Conservation (phyloP, 257 asterid species). For the Fraxinus anomala region DNA sequence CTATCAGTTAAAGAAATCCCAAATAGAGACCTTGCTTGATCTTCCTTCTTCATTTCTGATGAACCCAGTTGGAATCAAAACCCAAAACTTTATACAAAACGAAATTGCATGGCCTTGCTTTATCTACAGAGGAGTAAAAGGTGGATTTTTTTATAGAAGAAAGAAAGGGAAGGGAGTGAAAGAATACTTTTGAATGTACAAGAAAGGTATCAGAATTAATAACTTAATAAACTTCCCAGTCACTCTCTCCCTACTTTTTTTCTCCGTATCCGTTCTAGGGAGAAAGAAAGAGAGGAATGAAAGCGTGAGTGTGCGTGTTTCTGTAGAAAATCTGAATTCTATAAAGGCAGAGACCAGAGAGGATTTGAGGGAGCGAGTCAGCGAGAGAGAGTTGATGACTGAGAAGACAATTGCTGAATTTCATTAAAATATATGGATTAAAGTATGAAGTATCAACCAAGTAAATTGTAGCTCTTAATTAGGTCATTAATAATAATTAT, state of each 20-base stretch:
- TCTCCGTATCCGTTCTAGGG: background rate
- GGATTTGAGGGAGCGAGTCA: background rate
- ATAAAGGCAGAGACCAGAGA: background rate
- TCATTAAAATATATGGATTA: no score
- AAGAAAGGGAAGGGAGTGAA: slow-evolving; percentile 14
- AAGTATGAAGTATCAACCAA: no score
- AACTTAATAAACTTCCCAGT: background rate
- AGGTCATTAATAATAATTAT: no score
- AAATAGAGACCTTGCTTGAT: slow-evolving; percentile 72
- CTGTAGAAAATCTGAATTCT: background rate
- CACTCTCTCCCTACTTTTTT: background rate
- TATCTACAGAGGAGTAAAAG: slow-evolving; percentile 18
- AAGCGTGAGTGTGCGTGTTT: background rate
- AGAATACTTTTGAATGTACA: slow-evolving; percentile 22
- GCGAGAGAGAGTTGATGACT: slow-evolving; percentile 25
- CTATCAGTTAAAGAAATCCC: slow-evolving; percentile 72
- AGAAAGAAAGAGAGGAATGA: background rate
- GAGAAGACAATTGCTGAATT: no score
- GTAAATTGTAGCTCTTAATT: no score
- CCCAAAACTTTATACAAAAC: background rate
- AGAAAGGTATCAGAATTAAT: slow-evolving; percentile 39
- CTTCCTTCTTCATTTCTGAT: slow-evolving; percentile 69
- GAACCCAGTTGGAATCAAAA: slow-evolving; percentile 13
- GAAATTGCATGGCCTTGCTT: slow-evolving; percentile 35
- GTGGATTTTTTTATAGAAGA: background rate